Conservation (phyloP, 495 filamentous ascomycete species). For the Aspergillus panamensis region DNA sequence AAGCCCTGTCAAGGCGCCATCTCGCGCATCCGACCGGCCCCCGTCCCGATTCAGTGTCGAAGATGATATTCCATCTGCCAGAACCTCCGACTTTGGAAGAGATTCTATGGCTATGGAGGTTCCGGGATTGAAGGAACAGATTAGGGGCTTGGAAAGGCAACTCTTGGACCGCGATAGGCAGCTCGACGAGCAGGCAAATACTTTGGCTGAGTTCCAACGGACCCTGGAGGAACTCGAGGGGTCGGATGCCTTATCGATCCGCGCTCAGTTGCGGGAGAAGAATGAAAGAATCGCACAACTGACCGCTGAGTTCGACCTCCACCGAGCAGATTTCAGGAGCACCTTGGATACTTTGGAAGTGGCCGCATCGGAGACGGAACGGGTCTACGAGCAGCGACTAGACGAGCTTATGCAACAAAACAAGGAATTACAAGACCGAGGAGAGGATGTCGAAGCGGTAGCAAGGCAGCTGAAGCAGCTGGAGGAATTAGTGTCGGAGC, state of each 20-base stretch:
- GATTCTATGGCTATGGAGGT: slow-evolving; percentile 43
- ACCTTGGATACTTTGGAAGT: slow-evolving; percentile 96
- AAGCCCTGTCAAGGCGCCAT: slow-evolving; percentile 43
- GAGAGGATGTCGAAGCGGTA: slow-evolving; percentile 86
- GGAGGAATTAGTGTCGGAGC: slow-evolving; percentile 91
- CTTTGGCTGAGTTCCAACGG: slow-evolving; percentile 60
- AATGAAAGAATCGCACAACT: slow-evolving; percentile 93
- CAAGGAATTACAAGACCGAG: slow-evolving; percentile 72
- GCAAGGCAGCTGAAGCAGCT: slow-evolving; percentile 88
- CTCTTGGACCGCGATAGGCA: slow-evolving; percentile 83
- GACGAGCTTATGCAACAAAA: slow-evolving; percentile 86
- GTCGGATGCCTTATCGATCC: slow-evolving; percentile 71
- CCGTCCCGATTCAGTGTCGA: slow-evolving; percentile 42
- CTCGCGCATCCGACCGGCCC: slow-evolving; percentile 42
- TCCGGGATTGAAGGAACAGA: slow-evolving; percentile 57
- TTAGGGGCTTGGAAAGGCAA: slow-evolving; percentile 60
- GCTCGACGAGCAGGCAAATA: slow-evolving; percentile 78
- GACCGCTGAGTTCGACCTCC: slow-evolving; percentile 90
- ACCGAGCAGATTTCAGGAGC: slow-evolving; percentile 92
- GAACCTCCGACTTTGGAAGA: slow-evolving; percentile 45
- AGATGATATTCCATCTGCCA: slow-evolving; percentile 33
- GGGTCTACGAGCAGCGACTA: slow-evolving; percentile 92
- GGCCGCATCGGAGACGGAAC: slow-evolving; percentile 92
- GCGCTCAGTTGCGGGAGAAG: slow-evolving; percentile 82
- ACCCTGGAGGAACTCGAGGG: slow-evolving; percentile 64